Evolutionary conservation across 331 rosid species (phyloP).

Genomic region (Malus hybrid): DNA sequence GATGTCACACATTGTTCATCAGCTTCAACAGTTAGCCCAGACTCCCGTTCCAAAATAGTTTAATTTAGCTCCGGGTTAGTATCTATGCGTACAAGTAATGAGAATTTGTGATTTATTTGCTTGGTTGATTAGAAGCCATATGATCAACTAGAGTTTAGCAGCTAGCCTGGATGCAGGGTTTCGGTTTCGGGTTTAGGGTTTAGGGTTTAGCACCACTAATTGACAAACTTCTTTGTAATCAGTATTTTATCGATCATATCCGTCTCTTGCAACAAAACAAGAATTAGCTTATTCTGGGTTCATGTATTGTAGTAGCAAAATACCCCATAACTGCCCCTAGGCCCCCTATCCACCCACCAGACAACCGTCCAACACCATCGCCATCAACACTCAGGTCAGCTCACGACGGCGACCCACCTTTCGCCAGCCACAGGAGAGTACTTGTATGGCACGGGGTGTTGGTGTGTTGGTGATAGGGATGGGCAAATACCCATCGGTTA

Average conservation of each 20-base stretch:
- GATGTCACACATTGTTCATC: conserved; percentile 99
- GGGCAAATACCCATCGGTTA: too few species aligned
- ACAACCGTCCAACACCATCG: too few species aligned
- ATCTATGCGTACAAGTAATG: neutral
- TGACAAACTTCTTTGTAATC: neutral
- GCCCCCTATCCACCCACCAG: too few species aligned
- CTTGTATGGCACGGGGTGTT: too few species aligned
- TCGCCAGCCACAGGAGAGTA: too few species aligned
- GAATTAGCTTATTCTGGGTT: neutral
- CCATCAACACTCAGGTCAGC: too few species aligned
- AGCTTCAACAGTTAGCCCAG: conserved; percentile 74
- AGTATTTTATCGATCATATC: neutral
- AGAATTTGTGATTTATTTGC: neutral
- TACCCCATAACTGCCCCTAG: too few species aligned
- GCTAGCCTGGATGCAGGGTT: neutral
- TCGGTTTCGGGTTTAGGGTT: neutral
- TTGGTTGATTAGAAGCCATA: neutral
- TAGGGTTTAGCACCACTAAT: neutral
- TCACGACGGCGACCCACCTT: too few species aligned
- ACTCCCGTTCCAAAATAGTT: conserved; percentile 37
- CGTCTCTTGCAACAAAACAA: neutral
- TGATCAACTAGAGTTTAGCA: neutral
- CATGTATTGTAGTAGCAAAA: too few species aligned
- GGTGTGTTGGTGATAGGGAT: too few species aligned
- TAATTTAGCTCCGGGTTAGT: neutral